Evolutionary conservation across 129 eudicot genomes (phyloP), one percentile per base, ranked within the genome.

Genomic region (Solidago caesia): DNA sequence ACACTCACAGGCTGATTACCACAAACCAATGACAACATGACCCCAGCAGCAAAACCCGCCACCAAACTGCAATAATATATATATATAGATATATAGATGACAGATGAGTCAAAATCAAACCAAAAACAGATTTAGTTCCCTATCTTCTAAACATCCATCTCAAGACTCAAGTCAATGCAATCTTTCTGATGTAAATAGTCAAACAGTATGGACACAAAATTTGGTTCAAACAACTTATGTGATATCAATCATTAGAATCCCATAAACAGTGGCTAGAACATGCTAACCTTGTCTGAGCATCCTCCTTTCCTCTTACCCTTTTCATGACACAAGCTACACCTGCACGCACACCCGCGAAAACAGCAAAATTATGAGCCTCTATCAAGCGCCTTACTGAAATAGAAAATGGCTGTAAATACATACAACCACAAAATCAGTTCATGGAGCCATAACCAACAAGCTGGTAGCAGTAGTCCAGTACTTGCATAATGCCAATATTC

Each of bases 31-130:
- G 71, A 67, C 8, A 44, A 9, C 14, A 21, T 44, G 71, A 67
- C 55, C 10, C 55, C 71, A 4, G 42, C 29, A 67, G 42, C 71
- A 67, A 67, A 67, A 44, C 43, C 55, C 4, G 71, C 26, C 71
- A 66, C 55, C 6, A 66, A 7, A 66, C 71, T 66, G 15, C 8
- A 66, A 66, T 43, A 21, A 44, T 8, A 16, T 46, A 47, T 8
- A 67, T 45, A 4, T 4, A 16, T 15, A 6, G n/a, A n/a, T n/a
- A n/a, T n/a, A n/a, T n/a, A n/a, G n/a, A n/a, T n/a, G n/a, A n/a
- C 0, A 15, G 55, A 44, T 8, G 10, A 10, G 25, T 44, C 14
- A 66, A 8, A 66, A 16, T 6, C 52, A 44, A 44, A 21, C 43
- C 56, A 51, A 51, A 51, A 48, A 51, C n/a, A 51, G 4, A 8